These are phyloP conservation scores for Sphaerosporella brunnea DNA, from an alignment of 495 filamentous ascomycete species.

Conservation along the genomic window DNA sequence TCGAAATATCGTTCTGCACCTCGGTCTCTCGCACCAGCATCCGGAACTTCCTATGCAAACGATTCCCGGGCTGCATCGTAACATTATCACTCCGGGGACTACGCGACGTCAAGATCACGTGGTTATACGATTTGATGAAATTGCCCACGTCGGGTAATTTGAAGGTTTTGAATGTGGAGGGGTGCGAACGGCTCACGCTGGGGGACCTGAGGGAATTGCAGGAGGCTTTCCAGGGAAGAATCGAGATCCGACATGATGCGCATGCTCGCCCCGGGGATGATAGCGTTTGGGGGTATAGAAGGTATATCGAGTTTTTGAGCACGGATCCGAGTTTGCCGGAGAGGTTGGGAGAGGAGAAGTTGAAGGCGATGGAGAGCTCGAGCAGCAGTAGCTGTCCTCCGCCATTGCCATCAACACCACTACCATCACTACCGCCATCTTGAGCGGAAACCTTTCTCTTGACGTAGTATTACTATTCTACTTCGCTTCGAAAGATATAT, in stretches of 20 bases:
- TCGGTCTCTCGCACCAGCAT: slow-evolving; percentile 10
- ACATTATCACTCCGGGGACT: slow-evolving; percentile 13
- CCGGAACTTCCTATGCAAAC: slow-evolving; percentile 13
- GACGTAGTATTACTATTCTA: too few species aligned
- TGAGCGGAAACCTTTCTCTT: too few species aligned
- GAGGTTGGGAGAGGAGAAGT: not conserved
- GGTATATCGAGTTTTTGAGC: slow-evolving; percentile 15
- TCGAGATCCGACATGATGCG: slow-evolving; percentile 14
- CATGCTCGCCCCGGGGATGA: slow-evolving; percentile 12
- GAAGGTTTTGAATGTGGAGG: slow-evolving; percentile 14
- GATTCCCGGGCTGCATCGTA: slow-evolving; percentile 12
- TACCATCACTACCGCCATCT: too few species aligned
- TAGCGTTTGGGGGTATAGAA: slow-evolving; percentile 17
- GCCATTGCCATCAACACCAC: too few species aligned
- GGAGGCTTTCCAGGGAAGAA: slow-evolving; percentile 5
- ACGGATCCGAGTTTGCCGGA: slow-evolving; percentile 5
- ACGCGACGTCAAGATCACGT: slow-evolving; percentile 16
- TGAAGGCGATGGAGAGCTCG: not conserved
- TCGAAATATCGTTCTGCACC: slow-evolving; percentile 14
- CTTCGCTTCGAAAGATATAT: too few species aligned
- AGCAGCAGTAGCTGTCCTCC: too few species aligned
- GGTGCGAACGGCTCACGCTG: slow-evolving; percentile 17
- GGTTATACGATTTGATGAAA: slow-evolving; percentile 17
- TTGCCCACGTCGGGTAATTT: slow-evolving; percentile 4
- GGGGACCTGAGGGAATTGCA: slow-evolving; percentile 18